phyloP scores from a whole-genome alignment of 129 eudicot genomes.

The Silybum marianum region DNA sequence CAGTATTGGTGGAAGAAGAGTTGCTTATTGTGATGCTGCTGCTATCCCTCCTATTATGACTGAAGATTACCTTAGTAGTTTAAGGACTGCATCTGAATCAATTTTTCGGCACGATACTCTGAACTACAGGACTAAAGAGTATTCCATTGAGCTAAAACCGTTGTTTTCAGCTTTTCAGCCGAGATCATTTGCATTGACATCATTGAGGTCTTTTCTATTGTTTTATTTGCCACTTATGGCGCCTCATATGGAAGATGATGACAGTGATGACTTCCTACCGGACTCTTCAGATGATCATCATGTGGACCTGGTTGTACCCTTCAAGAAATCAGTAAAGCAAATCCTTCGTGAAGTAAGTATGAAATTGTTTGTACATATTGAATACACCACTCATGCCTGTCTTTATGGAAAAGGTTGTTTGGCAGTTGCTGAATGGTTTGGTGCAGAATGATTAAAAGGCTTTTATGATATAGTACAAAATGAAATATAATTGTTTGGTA shows the following conservation, averaged over 20 bases:
- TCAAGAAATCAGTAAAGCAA: conserved; percentile 82
- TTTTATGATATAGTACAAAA: no score
- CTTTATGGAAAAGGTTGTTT: background rate
- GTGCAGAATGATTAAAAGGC: no score
- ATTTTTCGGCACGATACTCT: conserved; percentile 50
- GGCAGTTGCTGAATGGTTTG: background rate
- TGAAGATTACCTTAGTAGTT: conserved; percentile 57
- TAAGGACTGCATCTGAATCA: conserved; percentile 46
- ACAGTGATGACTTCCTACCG: conserved; percentile 66
- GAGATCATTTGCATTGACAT: conserved; percentile 58
- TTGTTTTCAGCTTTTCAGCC: conserved; percentile 79
- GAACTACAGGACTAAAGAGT: conserved; percentile 57
- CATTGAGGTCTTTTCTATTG: conserved; percentile 72
- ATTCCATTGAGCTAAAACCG: conserved; percentile 70
- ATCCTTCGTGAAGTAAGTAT: conserved; percentile 69
- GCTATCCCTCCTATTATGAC: conserved; percentile 33
- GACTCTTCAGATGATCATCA: conserved; percentile 46
- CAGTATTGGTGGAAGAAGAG: conserved; percentile 45
- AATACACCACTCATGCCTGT: background rate
- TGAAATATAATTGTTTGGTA: no score
- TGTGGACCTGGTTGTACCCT: conserved; percentile 80
- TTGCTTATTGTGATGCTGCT: conserved; percentile 73
- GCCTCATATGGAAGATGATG: conserved; percentile 60
- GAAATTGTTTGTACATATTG: conserved; percentile 7
- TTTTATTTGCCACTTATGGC: conserved; percentile 84